A percentile compares a stretch with the other conserved stretches of the same genome.
phyloP scores from a whole-genome alignment of 2,329 filamentous ascomycete species.

The Hymenoscyphus linearis region DNA sequence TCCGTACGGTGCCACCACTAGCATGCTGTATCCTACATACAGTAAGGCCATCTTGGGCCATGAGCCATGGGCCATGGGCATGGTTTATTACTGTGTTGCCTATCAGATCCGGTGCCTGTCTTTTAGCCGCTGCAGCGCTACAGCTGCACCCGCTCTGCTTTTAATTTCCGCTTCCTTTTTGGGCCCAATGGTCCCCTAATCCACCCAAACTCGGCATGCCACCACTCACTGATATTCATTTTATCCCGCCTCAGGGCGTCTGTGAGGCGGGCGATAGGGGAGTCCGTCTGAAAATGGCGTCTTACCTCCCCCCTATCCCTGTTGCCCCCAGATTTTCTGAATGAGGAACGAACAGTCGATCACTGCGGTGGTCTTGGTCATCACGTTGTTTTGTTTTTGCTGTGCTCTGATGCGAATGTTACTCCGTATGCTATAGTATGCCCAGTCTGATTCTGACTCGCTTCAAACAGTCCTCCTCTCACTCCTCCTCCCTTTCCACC shows the following conservation, averaged over 20 bases:
- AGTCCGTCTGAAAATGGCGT: not conserved
- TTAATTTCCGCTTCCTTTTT: conserved; percentile 1
- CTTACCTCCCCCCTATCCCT: not conserved
- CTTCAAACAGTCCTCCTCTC: not conserved
- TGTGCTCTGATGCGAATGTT: not conserved
- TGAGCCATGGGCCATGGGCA: too few species aligned
- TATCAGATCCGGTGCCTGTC: not conserved
- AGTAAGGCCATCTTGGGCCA: too few species aligned
- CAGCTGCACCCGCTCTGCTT: not conserved
- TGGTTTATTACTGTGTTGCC: not conserved
- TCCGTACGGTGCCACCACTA: not conserved
- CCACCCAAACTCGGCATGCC: not conserved
- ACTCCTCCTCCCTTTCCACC: conserved; percentile 1
- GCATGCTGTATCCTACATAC: too few species aligned
- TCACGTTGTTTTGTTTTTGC: not conserved
- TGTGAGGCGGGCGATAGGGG: not conserved
- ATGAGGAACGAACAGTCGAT: not conserved
- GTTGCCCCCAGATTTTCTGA: not conserved
- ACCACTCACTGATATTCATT: not conserved
- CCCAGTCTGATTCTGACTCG: not conserved
- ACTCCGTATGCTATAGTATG: not conserved
- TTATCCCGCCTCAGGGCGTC: not conserved
- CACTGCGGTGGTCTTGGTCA: too few species aligned
- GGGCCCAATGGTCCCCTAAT: not conserved
- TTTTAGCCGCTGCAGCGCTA: not conserved